phyloP scores from a whole-genome alignment of 176 grass and related monocot genomes.

The Luzula sylvatica region DNA sequence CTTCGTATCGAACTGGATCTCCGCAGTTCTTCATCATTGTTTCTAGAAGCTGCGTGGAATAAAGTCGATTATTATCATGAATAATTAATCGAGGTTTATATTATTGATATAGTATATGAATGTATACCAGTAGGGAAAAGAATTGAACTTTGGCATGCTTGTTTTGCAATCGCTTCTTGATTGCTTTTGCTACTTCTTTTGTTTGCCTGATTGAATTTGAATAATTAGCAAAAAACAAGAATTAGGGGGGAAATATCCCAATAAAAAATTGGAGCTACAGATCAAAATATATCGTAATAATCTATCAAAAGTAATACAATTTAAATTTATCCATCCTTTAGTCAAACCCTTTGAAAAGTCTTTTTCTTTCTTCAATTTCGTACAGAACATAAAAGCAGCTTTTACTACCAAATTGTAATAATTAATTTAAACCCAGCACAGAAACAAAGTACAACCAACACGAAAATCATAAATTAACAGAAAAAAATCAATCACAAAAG shows the following conservation, averaged over 20 bases:
- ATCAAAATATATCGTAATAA: too few relatives aligned
- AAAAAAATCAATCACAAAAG: neutral
- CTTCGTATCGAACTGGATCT: slow-evolving; percentile 67
- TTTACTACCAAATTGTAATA: neutral
- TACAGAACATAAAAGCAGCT: neutral
- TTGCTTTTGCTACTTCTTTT: slow-evolving; percentile 66
- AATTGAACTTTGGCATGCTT: slow-evolving; percentile 90
- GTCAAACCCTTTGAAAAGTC: too few relatives aligned
- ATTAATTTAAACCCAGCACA: neutral
- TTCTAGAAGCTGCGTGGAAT: slow-evolving; percentile 64
- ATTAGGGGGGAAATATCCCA: neutral
- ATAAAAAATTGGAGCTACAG: too few relatives aligned
- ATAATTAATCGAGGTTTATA: too few relatives aligned
- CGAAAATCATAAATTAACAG: neutral
- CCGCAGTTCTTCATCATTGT: slow-evolving; percentile 92
- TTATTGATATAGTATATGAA: neutral
- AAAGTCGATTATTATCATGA: neutral
- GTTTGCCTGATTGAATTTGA: slow-evolving; percentile 54
- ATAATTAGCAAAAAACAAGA: neutral
- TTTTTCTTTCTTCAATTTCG: neutral
- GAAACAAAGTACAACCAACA: slow-evolving; percentile 6
- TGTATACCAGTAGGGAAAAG: slow-evolving; percentile 67
- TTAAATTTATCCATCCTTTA: neutral
- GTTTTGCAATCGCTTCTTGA: slow-evolving; percentile 69
- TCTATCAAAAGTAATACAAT: neutral